Conservation (phyloP, 2,329 filamentous ascomycete species). For the Epichloe baconii region DNA sequence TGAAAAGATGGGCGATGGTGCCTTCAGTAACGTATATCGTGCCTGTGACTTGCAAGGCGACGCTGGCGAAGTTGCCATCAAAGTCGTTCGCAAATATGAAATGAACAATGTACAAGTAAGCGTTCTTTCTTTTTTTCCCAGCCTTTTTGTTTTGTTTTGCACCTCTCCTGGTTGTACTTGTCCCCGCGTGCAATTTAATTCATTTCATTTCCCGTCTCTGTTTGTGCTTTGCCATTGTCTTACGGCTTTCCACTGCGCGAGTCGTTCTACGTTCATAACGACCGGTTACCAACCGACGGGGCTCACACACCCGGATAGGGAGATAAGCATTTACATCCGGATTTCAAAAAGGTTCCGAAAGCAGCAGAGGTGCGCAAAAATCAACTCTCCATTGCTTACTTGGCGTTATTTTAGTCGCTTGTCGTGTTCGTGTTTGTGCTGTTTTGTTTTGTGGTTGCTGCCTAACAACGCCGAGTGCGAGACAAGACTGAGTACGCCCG, state of each 20-base stretch:
- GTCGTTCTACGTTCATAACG: not conserved
- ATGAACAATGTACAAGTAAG: conserved; percentile 98
- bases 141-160: conserved; percentile 5
- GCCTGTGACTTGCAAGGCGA: conserved; percentile 63
- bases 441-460: conserved; percentile 10
- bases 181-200: conserved; percentile 3
- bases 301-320: conserved; percentile 47
- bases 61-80: conserved; percentile 80
- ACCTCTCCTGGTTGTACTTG: not conserved
- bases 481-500: not conserved
- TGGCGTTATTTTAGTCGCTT: conserved; percentile 20
- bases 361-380: conserved; percentile 76
- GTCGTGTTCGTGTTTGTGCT: conserved; percentile 14
- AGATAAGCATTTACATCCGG: conserved; percentile 85
- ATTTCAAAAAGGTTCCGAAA: conserved; percentile 90
- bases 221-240: conserved; percentile 11
- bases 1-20: conserved; percentile 98
- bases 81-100: conserved; percentile 96
- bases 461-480: not conserved
- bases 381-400: conserved; percentile 21
- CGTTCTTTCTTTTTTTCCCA: conserved; percentile 16
- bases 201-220: conserved; percentile 8
- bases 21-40: conserved; percentile 96
- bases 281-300: conserved; percentile 40
- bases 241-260: conserved; percentile 2